Evolutionary conservation across 805 yeast species (phyloP).

Genomic region (Myxozyma sirexii): DNA sequence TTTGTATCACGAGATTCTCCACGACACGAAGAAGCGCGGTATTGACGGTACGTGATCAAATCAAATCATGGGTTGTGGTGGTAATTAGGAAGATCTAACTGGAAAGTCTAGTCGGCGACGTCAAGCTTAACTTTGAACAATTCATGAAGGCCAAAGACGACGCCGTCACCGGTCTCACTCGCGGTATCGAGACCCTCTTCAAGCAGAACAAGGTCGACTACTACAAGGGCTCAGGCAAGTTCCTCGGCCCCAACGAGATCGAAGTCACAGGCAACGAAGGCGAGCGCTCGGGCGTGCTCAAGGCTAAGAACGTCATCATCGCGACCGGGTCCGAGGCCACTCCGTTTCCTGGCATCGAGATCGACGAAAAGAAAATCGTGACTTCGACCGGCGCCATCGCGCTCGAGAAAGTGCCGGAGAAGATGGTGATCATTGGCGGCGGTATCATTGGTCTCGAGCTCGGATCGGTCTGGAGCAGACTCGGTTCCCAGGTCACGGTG

Average conservation of each 20-base stretch:
- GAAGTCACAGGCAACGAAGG: slow-evolving; percentile 87
- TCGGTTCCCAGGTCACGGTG: slow-evolving; percentile 94
- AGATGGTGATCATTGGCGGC: slow-evolving; percentile 92
- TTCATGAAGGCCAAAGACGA: slow-evolving; percentile 92
- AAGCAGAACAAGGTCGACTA: slow-evolving; percentile 94
- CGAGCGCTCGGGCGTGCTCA: slow-evolving; percentile 66
- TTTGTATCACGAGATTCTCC: slow-evolving; percentile 82
- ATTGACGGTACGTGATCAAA: slow-evolving; percentile 60
- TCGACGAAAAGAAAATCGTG: slow-evolving; percentile 96
- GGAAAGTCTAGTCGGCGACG: slow-evolving; percentile 51
- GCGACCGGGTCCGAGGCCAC: slow-evolving; percentile 99
- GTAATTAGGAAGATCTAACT: not conserved
- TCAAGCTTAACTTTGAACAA: slow-evolving; percentile 69
- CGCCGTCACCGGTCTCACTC: slow-evolving; percentile 84
- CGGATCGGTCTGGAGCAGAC: slow-evolving; percentile 96
- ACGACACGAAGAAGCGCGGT: slow-evolving; percentile 86
- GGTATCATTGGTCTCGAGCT: slow-evolving; percentile 99
- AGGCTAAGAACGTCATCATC: slow-evolving; percentile 85
- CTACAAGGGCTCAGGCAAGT: slow-evolving; percentile 90
- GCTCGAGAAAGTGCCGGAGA: slow-evolving; percentile 88
- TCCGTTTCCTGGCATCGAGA: slow-evolving; percentile 96
- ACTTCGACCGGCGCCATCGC: slow-evolving; percentile 90
- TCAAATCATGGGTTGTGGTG: not conserved
- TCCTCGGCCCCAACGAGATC: slow-evolving; percentile 75
- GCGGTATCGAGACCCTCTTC: slow-evolving; percentile 92